phyloP scores from a whole-genome alignment of 352 stramenopile genomes.

The Globisporangium rhizosaccharum region DNA sequence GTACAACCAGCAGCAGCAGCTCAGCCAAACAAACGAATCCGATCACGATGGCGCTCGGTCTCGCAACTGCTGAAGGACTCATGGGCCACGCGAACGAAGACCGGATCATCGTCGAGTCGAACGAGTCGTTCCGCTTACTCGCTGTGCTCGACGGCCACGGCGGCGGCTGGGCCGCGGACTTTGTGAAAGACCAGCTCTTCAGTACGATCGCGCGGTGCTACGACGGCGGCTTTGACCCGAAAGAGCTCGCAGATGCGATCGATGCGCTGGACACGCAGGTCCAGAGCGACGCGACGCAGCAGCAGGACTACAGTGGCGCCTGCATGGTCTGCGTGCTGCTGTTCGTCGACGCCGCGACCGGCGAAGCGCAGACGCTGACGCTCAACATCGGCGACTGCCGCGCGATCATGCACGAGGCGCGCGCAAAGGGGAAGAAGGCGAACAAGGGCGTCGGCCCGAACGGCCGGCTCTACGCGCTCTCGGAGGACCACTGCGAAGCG shows the following conservation, averaged over 20 bases:
- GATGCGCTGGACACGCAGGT: constrained; percentile 46
- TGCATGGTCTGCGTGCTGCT: constrained; percentile 59
- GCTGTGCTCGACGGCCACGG: constrained; percentile 75
- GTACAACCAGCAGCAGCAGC: neutral
- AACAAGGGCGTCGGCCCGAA: constrained; percentile 7
- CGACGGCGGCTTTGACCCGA: constrained; percentile 25
- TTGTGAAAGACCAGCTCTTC: constrained; percentile 46
- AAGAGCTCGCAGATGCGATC: constrained; percentile 30
- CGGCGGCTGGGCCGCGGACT: constrained; percentile 49
- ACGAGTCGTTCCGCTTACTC: constrained; percentile 54
- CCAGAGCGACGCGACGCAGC: constrained; percentile 24
- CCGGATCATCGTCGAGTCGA: constrained; percentile 42
- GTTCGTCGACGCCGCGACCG: constrained; percentile 28
- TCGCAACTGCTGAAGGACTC: constrained; percentile 36
- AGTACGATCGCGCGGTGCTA: constrained; percentile 37
- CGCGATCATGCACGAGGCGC: constrained; percentile 38
- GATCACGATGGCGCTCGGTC: constrained; percentile 37
- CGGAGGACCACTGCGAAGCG: constrained; percentile 71
- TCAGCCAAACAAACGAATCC: constrained; percentile 18
- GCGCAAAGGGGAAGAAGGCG: constrained; percentile 15
- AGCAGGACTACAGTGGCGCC: constrained; percentile 56
- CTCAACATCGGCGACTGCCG: constrained; percentile 77
- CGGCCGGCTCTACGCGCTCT: constrained; percentile 24
- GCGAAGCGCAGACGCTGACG: constrained; percentile 42
- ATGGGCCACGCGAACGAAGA: constrained; percentile 69